phyloP scores from a whole-genome alignment of 768 basidiomycete species.

The Suillus luteus region DNA sequence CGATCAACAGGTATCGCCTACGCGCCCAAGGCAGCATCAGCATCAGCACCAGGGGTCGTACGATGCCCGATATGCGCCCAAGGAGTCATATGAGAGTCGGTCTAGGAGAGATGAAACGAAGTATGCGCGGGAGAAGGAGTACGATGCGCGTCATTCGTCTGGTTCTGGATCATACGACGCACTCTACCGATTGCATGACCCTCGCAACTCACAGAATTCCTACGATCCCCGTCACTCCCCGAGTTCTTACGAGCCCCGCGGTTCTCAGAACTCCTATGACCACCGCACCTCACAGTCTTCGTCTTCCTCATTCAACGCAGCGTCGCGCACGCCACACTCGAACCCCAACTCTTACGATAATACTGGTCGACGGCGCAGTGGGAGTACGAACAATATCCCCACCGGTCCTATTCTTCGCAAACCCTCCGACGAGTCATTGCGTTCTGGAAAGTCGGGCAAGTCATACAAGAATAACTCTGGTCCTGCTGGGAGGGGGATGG shows the following conservation, averaged over 20 bases:
- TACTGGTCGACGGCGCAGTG: constrained; percentile 29
- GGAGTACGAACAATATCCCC: constrained; percentile 24
- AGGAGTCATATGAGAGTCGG: not conserved
- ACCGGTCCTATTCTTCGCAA: constrained; percentile 28
- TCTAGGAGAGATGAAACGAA: constrained; percentile 3
- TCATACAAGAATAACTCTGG: constrained; percentile 27
- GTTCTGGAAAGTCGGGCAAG: constrained; percentile 35
- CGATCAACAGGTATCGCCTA: constrained; percentile 29
- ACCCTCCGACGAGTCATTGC: constrained; percentile 43
- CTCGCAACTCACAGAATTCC: not conserved
- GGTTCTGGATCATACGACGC: constrained; percentile 20
- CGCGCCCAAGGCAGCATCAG: constrained; percentile 26
- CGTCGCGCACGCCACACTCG: not conserved
- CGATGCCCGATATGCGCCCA: constrained; percentile 8
- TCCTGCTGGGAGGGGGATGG: constrained; percentile 14
- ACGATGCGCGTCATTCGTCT: constrained; percentile 4
- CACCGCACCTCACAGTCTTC: not conserved
- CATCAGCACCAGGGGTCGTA: constrained; percentile 35
- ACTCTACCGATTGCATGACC: not conserved
- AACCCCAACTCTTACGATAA: constrained; percentile 9
- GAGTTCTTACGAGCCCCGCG: not conserved
- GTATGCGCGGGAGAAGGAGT: constrained; percentile 10
- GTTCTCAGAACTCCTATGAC: not conserved
- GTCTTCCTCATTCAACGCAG: not conserved
- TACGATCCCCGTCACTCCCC: not conserved